These are phyloP conservation scores for Melaleuca quinquenervia DNA, from an alignment of 345 rosid genomes.

Conservation along the genomic window DNA sequence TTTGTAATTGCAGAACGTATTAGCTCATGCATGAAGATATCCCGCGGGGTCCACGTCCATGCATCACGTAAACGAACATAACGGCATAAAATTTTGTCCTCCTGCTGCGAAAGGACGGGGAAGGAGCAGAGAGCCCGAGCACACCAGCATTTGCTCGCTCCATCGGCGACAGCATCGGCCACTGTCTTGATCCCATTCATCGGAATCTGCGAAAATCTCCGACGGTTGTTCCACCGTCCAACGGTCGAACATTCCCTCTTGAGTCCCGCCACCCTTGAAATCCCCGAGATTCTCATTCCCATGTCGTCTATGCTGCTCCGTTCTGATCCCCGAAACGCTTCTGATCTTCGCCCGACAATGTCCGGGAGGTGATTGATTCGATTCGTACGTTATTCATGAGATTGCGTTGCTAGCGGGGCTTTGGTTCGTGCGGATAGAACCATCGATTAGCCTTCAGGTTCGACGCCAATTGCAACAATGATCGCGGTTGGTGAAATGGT, in stretches of 20 bases:
- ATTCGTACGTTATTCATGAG: background rate
- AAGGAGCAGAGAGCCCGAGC: background rate
- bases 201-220: background rate
- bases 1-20: background rate
- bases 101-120: background rate
- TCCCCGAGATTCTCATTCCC: background rate
- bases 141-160: background rate
- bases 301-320: background rate
- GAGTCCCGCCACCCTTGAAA: background rate
- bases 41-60: background rate
- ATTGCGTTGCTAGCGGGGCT: background rate
- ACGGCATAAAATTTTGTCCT: background rate
- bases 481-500: background rate
- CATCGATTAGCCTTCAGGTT: background rate
- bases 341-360: background rate
- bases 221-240: background rate
- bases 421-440: background rate
- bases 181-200: background rate
- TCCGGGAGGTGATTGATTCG: background rate
- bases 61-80: background rate
- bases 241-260: background rate
- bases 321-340: rapidly evolving
- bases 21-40: background rate
- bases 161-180: background rate
- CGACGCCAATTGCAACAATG: background rate